These are phyloP conservation scores for Beverwykella pulmonaria DNA, from an alignment of 495 filamentous ascomycete species.

Conservation along the genomic window DNA sequence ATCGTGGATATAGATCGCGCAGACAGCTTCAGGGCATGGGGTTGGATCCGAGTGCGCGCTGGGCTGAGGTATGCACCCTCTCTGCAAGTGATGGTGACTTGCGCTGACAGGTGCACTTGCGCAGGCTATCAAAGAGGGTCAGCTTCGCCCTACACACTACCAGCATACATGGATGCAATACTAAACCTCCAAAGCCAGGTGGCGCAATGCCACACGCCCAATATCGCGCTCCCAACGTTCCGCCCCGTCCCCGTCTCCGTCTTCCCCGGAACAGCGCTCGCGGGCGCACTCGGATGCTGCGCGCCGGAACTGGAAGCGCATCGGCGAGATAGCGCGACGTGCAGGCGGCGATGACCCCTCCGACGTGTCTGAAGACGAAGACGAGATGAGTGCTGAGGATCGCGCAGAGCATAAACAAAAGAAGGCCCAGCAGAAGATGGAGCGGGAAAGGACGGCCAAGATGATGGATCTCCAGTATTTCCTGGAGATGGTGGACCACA, in stretches of 20 bases:
- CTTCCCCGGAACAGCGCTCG: slow-evolving; percentile 2
- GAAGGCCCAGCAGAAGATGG: slow-evolving; percentile 48
- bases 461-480: slow-evolving; percentile 90
- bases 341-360: slow-evolving; percentile 64
- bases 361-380: slow-evolving; percentile 41
- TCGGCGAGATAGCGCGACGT: slow-evolving; percentile 67
- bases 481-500: slow-evolving; percentile 86
- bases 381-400: slow-evolving; percentile 45
- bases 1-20: slow-evolving; percentile 70
- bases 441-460: slow-evolving; percentile 62
- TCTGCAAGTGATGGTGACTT: neutral
- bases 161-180: neutral
- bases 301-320: slow-evolving; percentile 73
- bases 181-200: slow-evolving; percentile 41
- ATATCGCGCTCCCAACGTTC: slow-evolving; percentile 30
- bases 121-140: slow-evolving; percentile 48
- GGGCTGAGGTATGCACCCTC: slow-evolving; percentile 57
- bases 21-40: slow-evolving; percentile 65
- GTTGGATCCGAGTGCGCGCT: slow-evolving; percentile 67
- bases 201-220: slow-evolving; percentile 40
- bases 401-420: slow-evolving; percentile 36
- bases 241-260: neutral
- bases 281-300: slow-evolving; percentile 49
- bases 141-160: neutral
- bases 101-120: neutral